A percentile compares a stretch with the other conserved stretches of the same genome.
phyloP scores from a whole-genome alignment of 805 yeast genomes.

The Candida boidinii region DNA sequence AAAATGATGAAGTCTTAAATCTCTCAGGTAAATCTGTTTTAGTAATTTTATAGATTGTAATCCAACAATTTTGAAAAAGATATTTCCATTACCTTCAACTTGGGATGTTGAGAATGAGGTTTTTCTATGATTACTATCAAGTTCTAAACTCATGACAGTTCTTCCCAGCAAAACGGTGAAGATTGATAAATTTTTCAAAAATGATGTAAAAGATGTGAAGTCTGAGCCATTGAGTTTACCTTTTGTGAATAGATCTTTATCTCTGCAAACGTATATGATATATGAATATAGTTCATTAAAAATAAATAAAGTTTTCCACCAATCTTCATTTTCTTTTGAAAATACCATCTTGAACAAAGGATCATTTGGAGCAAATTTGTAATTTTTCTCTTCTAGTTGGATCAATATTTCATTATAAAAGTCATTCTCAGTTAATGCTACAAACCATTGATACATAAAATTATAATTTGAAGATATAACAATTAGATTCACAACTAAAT shows the following conservation, averaged over 20 bases:
- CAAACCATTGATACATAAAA: slow-evolving; percentile 13
- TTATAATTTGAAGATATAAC: slow-evolving; percentile 14
- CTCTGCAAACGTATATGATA: slow-evolving; percentile 60
- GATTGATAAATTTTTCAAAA: slow-evolving; percentile 43
- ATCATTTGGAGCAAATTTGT: slow-evolving; percentile 5
- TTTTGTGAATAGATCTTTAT: slow-evolving; percentile 42
- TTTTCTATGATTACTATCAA: too few species aligned
- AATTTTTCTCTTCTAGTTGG: slow-evolving; percentile 9
- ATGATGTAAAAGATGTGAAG: slow-evolving; percentile 32
- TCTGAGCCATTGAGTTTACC: slow-evolving; percentile 32
- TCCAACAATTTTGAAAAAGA: slow-evolving; percentile 5
- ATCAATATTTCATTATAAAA: slow-evolving; percentile 12
- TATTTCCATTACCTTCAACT: slow-evolving; percentile 2
- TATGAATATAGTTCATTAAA: slow-evolving; percentile 59
- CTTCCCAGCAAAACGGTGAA: slow-evolving; percentile 22
- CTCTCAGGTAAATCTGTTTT: slow-evolving; percentile 57
- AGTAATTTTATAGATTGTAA: slow-evolving; percentile 41
- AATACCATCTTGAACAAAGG: slow-evolving; percentile 11
- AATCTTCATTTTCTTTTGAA: slow-evolving; percentile 7
- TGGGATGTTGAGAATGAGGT: slow-evolving; percentile 2
- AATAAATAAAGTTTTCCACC: slow-evolving; percentile 34
- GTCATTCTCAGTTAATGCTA: slow-evolving; percentile 10
- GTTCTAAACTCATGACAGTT: too few species aligned
- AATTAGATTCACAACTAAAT: slow-evolving; percentile 14
- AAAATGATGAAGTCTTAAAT: slow-evolving; percentile 50